Evolutionary conservation across 768 basidiomycete species (phyloP), one percentile per base, ranked within the genome.

Genomic region (Leccinellum albellum): DNA sequence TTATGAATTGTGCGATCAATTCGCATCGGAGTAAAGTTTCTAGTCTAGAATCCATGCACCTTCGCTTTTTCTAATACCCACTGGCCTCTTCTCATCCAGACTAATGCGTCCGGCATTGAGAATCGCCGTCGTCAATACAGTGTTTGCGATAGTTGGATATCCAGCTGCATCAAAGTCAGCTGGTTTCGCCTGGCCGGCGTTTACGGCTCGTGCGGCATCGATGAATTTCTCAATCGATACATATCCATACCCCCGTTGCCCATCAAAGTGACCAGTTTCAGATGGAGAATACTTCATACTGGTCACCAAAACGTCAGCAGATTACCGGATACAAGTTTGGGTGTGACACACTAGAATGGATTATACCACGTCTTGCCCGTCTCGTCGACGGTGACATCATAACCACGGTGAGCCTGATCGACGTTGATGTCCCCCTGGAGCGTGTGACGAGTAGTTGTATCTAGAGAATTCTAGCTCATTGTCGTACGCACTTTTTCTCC

Each of bases 281-380:
- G 91, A 92, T 5, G 92, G 91, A 37, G 91, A 89, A 74, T 96
- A 96, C 67, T 95, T 96, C 89, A 96, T 95, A 76, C 90, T 91
- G 70, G 10, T 15, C 45, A 37, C 54, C 28, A 33, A 54, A 5
- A 33, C 37, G 63, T 58, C 53, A 57, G 56, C 24, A 56, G 61
- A 17, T 26, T 13, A 45, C 44, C 28, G 23, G 33, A 24, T 4
- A 48, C 10, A 20, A 55, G 20, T 50, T 14, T 1, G 4, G n/a
- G n/a, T 40, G 53, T 8, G 31, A 80, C 89, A 62, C 73, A 91
- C 90, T 92, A 93, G 82, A 92, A 92, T 21, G 93, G 92, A 73
- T 95, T 94, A 73, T 86, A 88, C 86, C 84, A 90, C 24, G 82
- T 74, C 75, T 92, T 92, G 48, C 94, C 93, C 14, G 81, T 82